Evolutionary conservation across 805 yeast genomes (phyloP).

Genomic region (Middelhovenomyces tepae): DNA sequence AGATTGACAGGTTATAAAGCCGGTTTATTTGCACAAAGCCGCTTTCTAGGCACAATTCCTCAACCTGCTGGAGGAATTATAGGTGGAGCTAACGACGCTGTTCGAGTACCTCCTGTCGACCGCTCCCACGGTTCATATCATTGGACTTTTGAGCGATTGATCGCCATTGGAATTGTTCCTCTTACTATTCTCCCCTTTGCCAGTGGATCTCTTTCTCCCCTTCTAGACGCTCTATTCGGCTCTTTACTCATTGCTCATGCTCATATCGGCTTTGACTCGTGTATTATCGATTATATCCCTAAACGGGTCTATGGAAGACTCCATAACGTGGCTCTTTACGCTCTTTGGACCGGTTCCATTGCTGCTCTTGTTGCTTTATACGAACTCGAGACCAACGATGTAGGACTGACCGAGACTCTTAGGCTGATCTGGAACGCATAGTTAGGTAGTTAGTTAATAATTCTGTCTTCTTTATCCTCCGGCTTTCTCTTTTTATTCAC

Average conservation of each 20-base stretch:
- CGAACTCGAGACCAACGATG: constrained; percentile 60
- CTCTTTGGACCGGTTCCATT: constrained; percentile 65
- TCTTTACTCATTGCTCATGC: constrained; percentile 64
- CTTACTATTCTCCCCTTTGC: constrained; percentile 66
- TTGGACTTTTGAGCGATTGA: constrained; percentile 81
- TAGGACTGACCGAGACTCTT: constrained; percentile 66
- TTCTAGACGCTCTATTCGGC: constrained; percentile 64
- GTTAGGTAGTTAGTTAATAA: too few relatives aligned
- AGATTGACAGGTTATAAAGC: neutral
- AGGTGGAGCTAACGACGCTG: constrained; percentile 93
- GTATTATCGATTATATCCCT: constrained; percentile 91
- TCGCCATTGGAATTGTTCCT: constrained; percentile 69
- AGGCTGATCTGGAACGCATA: constrained; percentile 52
- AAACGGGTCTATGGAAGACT: constrained; percentile 72
- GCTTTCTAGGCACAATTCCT: constrained; percentile 32
- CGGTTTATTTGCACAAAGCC: neutral
- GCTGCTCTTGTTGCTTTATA: constrained; percentile 73
- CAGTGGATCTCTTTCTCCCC: constrained; percentile 61
- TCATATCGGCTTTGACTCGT: constrained; percentile 79
- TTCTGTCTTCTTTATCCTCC: too few relatives aligned
- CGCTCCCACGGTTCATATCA: constrained; percentile 77
- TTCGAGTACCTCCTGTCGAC: constrained; percentile 51
- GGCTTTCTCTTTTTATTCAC: too few relatives aligned
- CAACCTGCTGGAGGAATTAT: constrained; percentile 87
- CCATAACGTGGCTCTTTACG: constrained; percentile 57